Evolutionary conservation across 768 basidiomycete species (phyloP).

Genomic region (Pisolithus microcarpus): DNA sequence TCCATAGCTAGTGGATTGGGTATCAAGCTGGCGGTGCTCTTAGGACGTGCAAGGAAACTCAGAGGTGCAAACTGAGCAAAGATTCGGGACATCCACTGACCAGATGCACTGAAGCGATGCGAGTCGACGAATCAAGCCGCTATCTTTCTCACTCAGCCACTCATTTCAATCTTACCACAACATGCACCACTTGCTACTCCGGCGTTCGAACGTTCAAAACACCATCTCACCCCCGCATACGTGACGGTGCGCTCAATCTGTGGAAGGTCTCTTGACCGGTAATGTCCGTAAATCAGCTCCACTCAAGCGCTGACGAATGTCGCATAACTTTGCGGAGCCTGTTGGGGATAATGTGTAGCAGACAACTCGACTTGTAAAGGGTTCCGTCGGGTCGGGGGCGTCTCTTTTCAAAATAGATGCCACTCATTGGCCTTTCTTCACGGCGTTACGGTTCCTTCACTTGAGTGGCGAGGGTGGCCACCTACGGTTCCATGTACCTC

Average conservation of each 20-base stretch:
- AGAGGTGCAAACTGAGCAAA: not conserved
- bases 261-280: no score
- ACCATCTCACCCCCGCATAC: no score
- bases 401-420: not conserved
- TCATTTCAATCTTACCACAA: slow-evolving; percentile 24
- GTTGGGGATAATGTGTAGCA: not conserved
- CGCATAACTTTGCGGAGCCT: not conserved
- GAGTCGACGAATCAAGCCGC: no score
- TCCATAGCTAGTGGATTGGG: slow-evolving; percentile 14
- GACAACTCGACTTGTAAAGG: not conserved
- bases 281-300: not conserved
- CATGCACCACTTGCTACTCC: not conserved
- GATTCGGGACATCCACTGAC: not conserved
- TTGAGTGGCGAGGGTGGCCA: not conserved
- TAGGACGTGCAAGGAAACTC: not conserved
- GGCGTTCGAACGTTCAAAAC: no score
- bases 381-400: not conserved
- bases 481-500: not conserved
- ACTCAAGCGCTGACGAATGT: no score
- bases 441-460: not conserved
- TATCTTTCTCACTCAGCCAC: no score
- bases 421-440: no score
- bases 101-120: not conserved
- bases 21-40: not conserved
- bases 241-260: no score